phyloP scores from a whole-genome alignment of 192 early-diverging fungal genomes.

The Coemansia sp. region DNA sequence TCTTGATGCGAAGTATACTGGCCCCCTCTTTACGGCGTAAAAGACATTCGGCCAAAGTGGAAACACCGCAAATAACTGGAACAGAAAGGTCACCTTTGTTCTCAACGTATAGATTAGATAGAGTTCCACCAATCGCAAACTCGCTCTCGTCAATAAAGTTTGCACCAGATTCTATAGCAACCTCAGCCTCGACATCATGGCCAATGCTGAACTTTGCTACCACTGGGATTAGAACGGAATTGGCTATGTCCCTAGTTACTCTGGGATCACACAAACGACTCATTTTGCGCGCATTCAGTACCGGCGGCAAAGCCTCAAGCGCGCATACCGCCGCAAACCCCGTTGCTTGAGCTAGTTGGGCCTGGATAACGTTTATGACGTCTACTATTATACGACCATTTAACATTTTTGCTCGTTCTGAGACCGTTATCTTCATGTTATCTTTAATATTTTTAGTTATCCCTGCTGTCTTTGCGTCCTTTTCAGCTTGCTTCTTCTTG shows the following conservation, averaged over 20 bases:
- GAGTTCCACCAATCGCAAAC: background rate
- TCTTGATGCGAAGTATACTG: conserved; percentile 1
- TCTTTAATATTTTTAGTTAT: too few species aligned
- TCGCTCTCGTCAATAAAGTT: conserved; percentile 31
- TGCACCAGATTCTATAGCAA: conserved; percentile 2
- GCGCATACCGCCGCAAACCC: conserved; percentile 96
- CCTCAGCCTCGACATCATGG: conserved; percentile 93
- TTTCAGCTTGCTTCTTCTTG: background rate
- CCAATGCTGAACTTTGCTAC: conserved; percentile 97
- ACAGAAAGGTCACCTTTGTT: background rate
- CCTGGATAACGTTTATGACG: conserved; percentile 92
- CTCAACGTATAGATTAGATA: background rate
- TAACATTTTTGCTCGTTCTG: conserved; percentile 53
- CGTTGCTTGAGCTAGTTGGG: conserved; percentile 89
- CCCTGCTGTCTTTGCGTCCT: background rate
- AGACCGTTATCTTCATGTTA: background rate
- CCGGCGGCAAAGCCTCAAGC: conserved; percentile 88
- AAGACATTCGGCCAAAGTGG: background rate
- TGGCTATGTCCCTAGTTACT: conserved; percentile 92
- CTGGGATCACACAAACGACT: conserved; percentile 94
- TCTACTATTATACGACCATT: conserved; percentile 98
- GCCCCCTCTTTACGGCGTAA: background rate
- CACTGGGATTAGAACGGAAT: conserved; percentile 92
- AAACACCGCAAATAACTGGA: background rate
- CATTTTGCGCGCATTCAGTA: conserved; percentile 85